Evolutionary conservation across 352 stramenopile species (phyloP), one percentile per base, ranked within the genome.

Genomic region (Phytophthora sojae): DNA sequence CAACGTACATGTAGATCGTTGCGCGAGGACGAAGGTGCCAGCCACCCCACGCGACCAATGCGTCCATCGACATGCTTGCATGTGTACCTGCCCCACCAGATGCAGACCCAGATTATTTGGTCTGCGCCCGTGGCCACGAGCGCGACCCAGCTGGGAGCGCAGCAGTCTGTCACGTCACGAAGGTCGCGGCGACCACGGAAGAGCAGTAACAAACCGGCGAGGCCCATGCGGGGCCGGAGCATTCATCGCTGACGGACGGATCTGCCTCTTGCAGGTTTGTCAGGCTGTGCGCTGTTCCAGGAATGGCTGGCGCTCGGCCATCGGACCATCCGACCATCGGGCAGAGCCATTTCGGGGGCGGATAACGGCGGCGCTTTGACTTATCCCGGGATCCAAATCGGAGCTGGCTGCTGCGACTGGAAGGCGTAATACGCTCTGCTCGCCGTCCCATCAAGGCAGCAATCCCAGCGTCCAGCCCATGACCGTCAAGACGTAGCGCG

Each of bases 401-500:
- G 5, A 4, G 45, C 17, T 21, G 3, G 59, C 32, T 32, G 44
- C 47, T 56, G 57, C 57, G 42, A 55, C 21, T 17, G 26, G 8
- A 15, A 14, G 35, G 61, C 61, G 61, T 55, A 49, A 67, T 67
- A 67, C 44, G 6, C 26, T 30, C 21, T 21, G 54, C 32, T 30
- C 47, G 11, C 39, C 12, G 54, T 57, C 62, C 54, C 53, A 69
- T 69, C 54, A 52, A 64, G 30, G 3, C 19, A 30, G 4, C 21
- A 39, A 69, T 69, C 62, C 62, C 62, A 57, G 62, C 29, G 52
- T 53, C 44, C 53, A 63, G 53, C 53, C 62, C 62, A 63, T 57
- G 62, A 19, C 12, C 44, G 39, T 69, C 44, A 69, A 69, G 62
- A 58, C 62, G 62, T 53, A 69, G 39, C 42, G 25, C 12, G 6